A percentile compares a stretch with the other conserved stretches of the same genome.
phyloP scores from a whole-genome alignment of 2,329 filamentous ascomycete species.

The Sporothrix globosa region DNA sequence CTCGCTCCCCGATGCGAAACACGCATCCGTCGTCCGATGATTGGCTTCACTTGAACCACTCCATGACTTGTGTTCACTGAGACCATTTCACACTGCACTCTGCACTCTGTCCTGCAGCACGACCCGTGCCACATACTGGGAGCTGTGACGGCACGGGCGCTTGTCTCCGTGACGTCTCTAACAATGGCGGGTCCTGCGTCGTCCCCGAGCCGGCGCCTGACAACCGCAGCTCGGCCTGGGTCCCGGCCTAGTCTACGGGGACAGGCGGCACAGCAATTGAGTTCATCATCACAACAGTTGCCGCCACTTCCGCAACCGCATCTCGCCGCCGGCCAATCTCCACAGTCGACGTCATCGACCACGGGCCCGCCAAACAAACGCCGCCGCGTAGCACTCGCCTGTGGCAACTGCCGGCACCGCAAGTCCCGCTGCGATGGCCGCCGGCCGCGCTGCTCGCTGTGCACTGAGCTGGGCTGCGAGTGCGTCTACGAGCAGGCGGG shows the following conservation, averaged over 20 bases:
- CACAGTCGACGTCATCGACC: background rate
- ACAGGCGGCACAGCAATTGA: background rate
- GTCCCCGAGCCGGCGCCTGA: background rate
- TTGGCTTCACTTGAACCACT: background rate
- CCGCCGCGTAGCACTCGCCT: conserved; percentile 29
- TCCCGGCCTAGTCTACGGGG: background rate
- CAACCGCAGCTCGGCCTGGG: background rate
- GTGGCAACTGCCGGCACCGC: conserved; percentile 29
- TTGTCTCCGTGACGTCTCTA: background rate
- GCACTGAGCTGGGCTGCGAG: conserved; percentile 29
- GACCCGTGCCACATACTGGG: too few species aligned
- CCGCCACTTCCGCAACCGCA: background rate
- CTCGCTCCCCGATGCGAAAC: conserved; percentile 15
- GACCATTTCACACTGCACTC: background rate
- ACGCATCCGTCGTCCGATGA: conserved; percentile 12
- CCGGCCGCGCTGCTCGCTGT: conserved; percentile 30
- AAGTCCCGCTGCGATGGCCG: conserved; percentile 33
- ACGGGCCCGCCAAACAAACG: conserved; percentile 24
- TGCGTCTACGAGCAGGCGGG: conserved; percentile 31
- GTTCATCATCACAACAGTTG: background rate
- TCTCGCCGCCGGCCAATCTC: background rate
- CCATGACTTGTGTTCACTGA: background rate
- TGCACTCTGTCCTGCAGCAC: too few species aligned
- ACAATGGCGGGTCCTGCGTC: conserved; percentile 10
- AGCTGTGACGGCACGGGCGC: background rate